Evolutionary conservation across 495 filamentous ascomycete species (phyloP), one percentile per base, ranked within the genome.

Genomic region (Collariella sp.): DNA sequence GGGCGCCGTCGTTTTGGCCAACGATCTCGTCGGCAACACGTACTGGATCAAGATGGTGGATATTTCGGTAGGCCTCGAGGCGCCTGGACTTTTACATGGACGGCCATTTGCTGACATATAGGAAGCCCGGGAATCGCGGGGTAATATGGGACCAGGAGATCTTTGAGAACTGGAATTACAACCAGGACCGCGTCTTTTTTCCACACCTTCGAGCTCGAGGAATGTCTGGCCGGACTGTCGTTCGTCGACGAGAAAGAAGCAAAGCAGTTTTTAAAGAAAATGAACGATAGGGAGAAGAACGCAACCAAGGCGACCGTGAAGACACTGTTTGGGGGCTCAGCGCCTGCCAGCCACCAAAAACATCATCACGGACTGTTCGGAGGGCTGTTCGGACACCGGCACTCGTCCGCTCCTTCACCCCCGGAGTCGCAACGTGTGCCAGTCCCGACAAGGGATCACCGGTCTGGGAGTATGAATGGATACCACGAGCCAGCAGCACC

Each of bases 81-180:
- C 12, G 35, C 23, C 12, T 34, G 6, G 22, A n/a, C 40, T 11
- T 33, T 16, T 10, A n/a, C 16, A 31, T 48, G 7, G 22, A n/a
- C 12, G 36, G 6, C 20, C 10, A 20, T 24, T 46, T 15, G 47
- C 56, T 62, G 49, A 74, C 66, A 42, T 42, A 13, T 43, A 13
- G 18, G 42, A 61, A 95, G 89, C 79, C 86, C 33, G 75, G 86
- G 42, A 83, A 82, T 68, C 81, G 85, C 61, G 93, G 94, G 45
- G 94, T 98, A 23, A 85, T 98, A 60, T 98, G 93, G 93, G 93
- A 98, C 65, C 90, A 96, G 72, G 93, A 98, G 68, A 85, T 97
- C 60, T 97, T 91, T 67, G 90, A 98, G 49, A 85, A 82, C 42
- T 97, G 95, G 74, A 78, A 77, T 35, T 98, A 97, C 71, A 93